phyloP scores from a whole-genome alignment of 495 filamentous ascomycete species.

The Aspergillus indologenus region DNA sequence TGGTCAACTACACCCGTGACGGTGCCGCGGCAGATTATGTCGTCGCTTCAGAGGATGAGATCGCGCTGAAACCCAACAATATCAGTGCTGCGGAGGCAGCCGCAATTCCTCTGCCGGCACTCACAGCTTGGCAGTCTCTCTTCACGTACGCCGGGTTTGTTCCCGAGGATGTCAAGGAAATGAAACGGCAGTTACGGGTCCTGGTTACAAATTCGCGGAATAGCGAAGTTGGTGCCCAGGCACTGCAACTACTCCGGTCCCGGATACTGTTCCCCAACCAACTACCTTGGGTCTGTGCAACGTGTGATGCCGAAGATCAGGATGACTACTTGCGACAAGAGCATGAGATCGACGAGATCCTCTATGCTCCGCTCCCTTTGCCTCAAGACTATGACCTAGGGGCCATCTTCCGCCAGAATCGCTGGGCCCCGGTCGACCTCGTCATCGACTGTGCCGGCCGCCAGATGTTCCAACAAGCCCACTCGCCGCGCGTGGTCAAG shows the following conservation, averaged over 20 bases:
- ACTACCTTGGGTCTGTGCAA: constrained; percentile 44
- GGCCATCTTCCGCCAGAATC: constrained; percentile 28
- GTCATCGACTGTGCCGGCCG: constrained; percentile 40
- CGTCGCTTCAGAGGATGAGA: constrained; percentile 48
- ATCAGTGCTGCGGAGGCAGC: constrained; percentile 49
- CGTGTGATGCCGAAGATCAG: constrained; percentile 30
- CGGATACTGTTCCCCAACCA: constrained; percentile 29
- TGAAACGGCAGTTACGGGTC: constrained; percentile 20
- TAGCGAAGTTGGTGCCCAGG: constrained; percentile 38
- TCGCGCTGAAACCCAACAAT: constrained; percentile 47
- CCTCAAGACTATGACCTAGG: constrained; percentile 28
- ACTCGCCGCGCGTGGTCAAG: constrained; percentile 33
- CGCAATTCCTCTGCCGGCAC: constrained; percentile 49
- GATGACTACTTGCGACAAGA: constrained; percentile 22
- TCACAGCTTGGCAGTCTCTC: constrained; percentile 60
- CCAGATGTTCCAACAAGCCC: constrained; percentile 31
- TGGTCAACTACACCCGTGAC: constrained; percentile 43
- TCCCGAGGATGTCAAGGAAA: constrained; percentile 14
- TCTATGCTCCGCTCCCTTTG: constrained; percentile 27
- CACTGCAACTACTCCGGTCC: constrained; percentile 36
- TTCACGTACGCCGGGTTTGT: constrained; percentile 48
- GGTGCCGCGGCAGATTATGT: constrained; percentile 53
- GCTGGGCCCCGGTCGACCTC: constrained; percentile 38
- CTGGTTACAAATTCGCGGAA: constrained; percentile 39
- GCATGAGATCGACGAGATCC: constrained; percentile 33